Evolutionary conservation across 441 rosid species (phyloP), one percentile per base, ranked within the genome.

Genomic region (Macaranga tanarius): DNA sequence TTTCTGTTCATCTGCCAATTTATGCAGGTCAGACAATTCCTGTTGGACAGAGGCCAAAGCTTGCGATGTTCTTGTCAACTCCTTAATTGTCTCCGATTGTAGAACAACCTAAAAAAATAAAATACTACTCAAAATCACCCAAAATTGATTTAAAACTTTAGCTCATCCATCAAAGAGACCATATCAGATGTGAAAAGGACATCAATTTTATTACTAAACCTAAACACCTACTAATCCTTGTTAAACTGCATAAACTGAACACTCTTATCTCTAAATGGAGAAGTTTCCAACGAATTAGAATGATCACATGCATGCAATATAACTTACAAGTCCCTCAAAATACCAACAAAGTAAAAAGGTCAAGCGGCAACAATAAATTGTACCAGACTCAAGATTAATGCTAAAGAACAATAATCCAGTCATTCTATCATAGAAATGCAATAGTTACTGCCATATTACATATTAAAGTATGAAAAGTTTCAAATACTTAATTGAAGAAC

Each of bases 21-120:
- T 89, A 71, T 86, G 90, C 81, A 89, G 84, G 70, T 84, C 89
- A 77, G 89, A 86, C 71, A 88, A 88, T 82, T 96, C 96, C 76
- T 85, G 86, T 76, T 92, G 94, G 79, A 92, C 80, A 38, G 79
- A 70, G 68, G 89, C 86, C 86, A 92, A 84, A 70, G 86, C 88
- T 76, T 92, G 89, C 17, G 99, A 96, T 59, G 97, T 90, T 84
- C 84, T 92, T 22, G 93, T 87, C 81, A 93, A 83, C 86, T 96
- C 99, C 76, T 92, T 96, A 77, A 96, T 96, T 60, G 99, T 90
- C 83, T 92, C 99, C 42, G 99, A 92, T 85, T 92, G 99, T 74
- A 90, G 79, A 82, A 93, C 77, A 75, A 96, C 98, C 99, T 96
- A 90, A 50, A 51, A 72, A 71, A 79, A 74, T 25, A 79, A 62